These are phyloP conservation scores for Fusarium sacchari DNA, from an alignment of 2,329 filamentous ascomycete genomes.

Conservation along the genomic window DNA sequence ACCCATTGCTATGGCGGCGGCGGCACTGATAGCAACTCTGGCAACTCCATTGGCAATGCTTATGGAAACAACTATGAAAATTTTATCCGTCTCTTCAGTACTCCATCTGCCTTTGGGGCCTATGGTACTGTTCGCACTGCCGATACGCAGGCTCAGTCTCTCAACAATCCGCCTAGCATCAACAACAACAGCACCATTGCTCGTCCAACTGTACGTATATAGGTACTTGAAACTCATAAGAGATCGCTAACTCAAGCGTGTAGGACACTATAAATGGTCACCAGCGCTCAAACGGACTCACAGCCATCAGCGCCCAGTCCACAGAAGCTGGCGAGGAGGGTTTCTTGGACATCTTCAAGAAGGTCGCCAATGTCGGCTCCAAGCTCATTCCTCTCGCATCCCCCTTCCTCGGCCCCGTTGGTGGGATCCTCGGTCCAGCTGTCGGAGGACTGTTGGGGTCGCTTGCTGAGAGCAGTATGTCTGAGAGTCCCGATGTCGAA, in stretches of 20 bases:
- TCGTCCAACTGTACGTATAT: background rate
- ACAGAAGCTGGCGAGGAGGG: constrained; percentile 19
- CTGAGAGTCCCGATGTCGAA: background rate
- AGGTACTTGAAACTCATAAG: background rate
- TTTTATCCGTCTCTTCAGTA: constrained; percentile 24
- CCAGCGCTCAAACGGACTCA: background rate
- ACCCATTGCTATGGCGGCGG: constrained; percentile 45
- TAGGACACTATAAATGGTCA: background rate
- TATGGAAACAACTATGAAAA: constrained; percentile 40
- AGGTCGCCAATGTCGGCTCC: constrained; percentile 12
- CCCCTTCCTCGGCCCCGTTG: background rate
- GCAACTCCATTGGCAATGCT: constrained; percentile 36
- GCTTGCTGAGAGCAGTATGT: background rate
- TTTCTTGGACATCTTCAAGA: constrained; percentile 39
- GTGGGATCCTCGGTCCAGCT: background rate
- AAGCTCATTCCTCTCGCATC: background rate
- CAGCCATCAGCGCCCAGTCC: background rate
- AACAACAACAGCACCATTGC: background rate
- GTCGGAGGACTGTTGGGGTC: constrained; percentile 14
- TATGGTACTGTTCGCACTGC: background rate
- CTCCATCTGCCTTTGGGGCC: constrained; percentile 3
- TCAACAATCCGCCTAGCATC: background rate
- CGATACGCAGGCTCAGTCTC: background rate
- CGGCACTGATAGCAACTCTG: constrained; percentile 40
- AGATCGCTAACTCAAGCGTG: background rate